These are phyloP conservation scores for Heteromeles arbutifolia DNA, from an alignment of 306 rosid species.

Conservation along the genomic window DNA sequence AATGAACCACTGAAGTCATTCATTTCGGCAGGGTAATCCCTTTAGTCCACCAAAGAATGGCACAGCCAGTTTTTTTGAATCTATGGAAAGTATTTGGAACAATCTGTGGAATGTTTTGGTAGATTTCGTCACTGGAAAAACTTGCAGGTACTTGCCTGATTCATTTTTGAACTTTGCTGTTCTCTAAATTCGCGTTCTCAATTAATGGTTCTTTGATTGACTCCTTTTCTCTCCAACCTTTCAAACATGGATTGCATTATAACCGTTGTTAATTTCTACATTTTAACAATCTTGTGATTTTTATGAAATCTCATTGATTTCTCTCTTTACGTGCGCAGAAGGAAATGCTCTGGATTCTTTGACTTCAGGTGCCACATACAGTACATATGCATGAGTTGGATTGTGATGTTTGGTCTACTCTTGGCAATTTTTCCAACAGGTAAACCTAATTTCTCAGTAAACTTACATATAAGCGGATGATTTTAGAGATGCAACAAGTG, in stretches of 20 bases:
- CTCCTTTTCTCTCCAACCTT: not conserved
- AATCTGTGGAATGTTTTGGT: constrained; percentile 45
- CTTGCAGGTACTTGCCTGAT: constrained; percentile 61
- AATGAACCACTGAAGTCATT: constrained; percentile 13
- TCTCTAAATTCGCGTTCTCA: not conserved
- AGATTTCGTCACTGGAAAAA: constrained; percentile 65
- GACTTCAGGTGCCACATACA: constrained; percentile 90
- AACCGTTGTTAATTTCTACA: not conserved
- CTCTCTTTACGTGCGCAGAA: constrained; percentile 35
- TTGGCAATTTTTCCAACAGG: constrained; percentile 76
- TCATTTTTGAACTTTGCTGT: not conserved
- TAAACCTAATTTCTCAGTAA: constrained; percentile 15
- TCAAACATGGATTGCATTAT: not conserved
- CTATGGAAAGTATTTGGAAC: constrained; percentile 58
- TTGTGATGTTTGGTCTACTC: constrained; percentile 65
- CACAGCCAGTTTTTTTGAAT: constrained; percentile 52
- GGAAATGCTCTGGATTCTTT: constrained; percentile 68
- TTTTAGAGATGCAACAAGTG: not conserved
- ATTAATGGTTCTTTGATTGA: not conserved
- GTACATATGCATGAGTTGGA: constrained; percentile 83
- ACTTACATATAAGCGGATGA: not conserved
- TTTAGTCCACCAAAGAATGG: constrained; percentile 57
- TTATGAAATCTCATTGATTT: not conserved
- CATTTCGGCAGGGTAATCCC: constrained; percentile 51
- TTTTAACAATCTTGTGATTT: not conserved